Base-by-base conservation (phyloP, 1,139 yeast species). In the Hansenula sp. region DNA sequence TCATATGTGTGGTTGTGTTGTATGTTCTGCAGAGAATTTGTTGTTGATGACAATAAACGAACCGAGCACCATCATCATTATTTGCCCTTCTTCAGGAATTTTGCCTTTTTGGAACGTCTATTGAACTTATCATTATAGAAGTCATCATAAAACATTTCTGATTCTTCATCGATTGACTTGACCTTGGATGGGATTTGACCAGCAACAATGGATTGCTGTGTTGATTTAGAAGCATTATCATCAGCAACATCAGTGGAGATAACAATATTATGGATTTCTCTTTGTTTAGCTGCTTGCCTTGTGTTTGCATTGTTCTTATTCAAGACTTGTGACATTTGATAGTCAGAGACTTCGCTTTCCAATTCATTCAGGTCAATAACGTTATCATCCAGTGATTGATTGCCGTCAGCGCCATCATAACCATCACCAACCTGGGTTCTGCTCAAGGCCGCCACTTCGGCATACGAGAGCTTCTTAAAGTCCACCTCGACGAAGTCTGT, bases 271-370 rank as follows among this genome's bases (percentile, higher is more conserved):
- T n/a, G n/a, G n/a, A n/a, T n/a, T 10, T 19, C 35, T 17, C 6
- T 7, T 17, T 27, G 17, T 18, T 18, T 28, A 4, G n/a, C 17
- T n/a, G n/a, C n/a, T n/a, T n/a, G n/a, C n/a, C n/a, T n/a, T n/a
- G n/a, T n/a, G 12, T 28, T 36, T 27, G 4, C 6, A 17, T 31
- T 31, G 19, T 31, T 31, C 7, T 12, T 8, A 9, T 33, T 27
- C 32, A 38, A 25, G 25, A 46, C 29, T 2, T 42, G 36, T 11
- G 55, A 47, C 58, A 51, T 52, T 45, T 52, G 54, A 33, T 46
- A 46, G 28, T 49, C 57, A 1, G 48, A 28, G n/a, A 48, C 40
- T 13, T 46, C 51, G 9, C 43, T 24, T 2, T 44, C 55, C 43
- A 48, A 43, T 17, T 50, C 54, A 4, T 33, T 2, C 15, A 41